Conservation (phyloP, 257 asterid genomes). For the Solanum virginianum region DNA sequence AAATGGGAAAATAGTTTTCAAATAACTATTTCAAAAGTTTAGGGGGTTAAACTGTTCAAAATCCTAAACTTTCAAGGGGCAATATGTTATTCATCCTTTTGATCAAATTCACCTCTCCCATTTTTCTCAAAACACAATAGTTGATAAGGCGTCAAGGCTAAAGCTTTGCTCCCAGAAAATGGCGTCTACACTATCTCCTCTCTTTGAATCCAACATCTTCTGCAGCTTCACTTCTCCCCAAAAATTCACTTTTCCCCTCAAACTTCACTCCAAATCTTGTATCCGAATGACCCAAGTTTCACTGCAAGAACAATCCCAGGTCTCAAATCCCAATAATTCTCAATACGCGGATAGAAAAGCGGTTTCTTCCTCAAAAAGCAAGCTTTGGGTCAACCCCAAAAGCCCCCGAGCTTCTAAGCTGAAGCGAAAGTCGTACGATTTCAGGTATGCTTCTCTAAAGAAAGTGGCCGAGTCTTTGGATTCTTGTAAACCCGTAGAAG, state of each 20-base stretch:
- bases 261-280: slow-evolving; percentile 10
- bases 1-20: background rate
- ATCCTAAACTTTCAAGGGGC: background rate
- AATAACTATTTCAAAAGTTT: background rate
- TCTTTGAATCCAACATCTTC: slow-evolving; percentile 30
- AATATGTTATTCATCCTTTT: background rate
- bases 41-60: background rate
- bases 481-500: slow-evolving; percentile 35
- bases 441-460: slow-evolving; percentile 50
- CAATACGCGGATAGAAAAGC: slow-evolving; percentile 8
- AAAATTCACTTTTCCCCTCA: slow-evolving; percentile 20
- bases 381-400: slow-evolving; percentile 71
- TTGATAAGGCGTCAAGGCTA: background rate
- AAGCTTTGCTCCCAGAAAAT: slow-evolving; percentile 7
- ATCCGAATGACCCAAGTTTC: slow-evolving; percentile 18
- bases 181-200: slow-evolving; percentile 37
- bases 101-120: background rate
- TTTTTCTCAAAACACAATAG: background rate
- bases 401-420: slow-evolving; percentile 54
- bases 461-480: slow-evolving; percentile 45
- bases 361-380: slow-evolving; percentile 25
- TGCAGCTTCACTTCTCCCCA: slow-evolving; percentile 17
- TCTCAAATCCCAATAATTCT: slow-evolving; percentile 9
- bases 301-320: slow-evolving; percentile 17
- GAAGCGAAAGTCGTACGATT: slow-evolving; percentile 32